These are phyloP conservation scores for Apiotrichum akiyoshidainum DNA, from an alignment of 1,284 basidiomycete species.

Conservation along the genomic window DNA sequence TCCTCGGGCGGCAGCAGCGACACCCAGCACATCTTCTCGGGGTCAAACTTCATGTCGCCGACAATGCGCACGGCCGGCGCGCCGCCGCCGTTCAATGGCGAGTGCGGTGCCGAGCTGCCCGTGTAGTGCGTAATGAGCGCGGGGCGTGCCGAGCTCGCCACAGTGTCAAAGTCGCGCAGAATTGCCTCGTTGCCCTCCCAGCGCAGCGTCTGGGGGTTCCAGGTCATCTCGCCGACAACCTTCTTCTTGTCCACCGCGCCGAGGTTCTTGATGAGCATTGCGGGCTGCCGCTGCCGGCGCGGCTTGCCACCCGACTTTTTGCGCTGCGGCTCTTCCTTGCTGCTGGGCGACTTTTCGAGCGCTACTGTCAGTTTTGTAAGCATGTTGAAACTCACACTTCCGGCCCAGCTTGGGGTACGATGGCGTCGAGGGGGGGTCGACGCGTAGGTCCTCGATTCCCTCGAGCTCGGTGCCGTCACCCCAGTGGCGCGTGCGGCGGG, in stretches of 20 bases:
- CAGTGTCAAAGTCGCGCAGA: conserved; percentile 82
- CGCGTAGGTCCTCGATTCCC: conserved; percentile 81
- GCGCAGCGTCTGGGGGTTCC: conserved; percentile 80
- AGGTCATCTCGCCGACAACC: conserved; percentile 93
- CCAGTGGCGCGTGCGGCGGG: conserved; percentile 67
- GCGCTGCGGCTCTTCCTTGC: conserved; percentile 11
- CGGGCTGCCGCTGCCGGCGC: conserved; percentile 63
- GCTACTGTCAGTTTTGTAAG: conserved; percentile 39
- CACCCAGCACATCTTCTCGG: conserved; percentile 89
- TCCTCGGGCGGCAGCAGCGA: conserved; percentile 77
- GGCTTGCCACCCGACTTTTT: conserved; percentile 29
- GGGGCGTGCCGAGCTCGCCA: conserved; percentile 80
- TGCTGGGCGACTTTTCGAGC: conserved; percentile 2
- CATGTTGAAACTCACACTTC: conserved; percentile 1
- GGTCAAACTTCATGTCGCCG: conserved; percentile 97
- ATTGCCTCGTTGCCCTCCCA: conserved; percentile 97
- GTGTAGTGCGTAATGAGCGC: conserved; percentile 90
- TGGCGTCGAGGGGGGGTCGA: conserved; percentile 60
- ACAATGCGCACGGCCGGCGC: conserved; percentile 61
- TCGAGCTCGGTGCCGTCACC: conserved; percentile 94
- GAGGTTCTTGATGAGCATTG: conserved; percentile 72
- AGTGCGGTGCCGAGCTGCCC: conserved; percentile 56
- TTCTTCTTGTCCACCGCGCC: conserved; percentile 68
- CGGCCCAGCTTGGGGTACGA: conserved; percentile 7
- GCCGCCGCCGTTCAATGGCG: conserved; percentile 3